Evolutionary conservation across 2,329 filamentous ascomycete species (phyloP).

Genomic region (Exophiala sideris): DNA sequence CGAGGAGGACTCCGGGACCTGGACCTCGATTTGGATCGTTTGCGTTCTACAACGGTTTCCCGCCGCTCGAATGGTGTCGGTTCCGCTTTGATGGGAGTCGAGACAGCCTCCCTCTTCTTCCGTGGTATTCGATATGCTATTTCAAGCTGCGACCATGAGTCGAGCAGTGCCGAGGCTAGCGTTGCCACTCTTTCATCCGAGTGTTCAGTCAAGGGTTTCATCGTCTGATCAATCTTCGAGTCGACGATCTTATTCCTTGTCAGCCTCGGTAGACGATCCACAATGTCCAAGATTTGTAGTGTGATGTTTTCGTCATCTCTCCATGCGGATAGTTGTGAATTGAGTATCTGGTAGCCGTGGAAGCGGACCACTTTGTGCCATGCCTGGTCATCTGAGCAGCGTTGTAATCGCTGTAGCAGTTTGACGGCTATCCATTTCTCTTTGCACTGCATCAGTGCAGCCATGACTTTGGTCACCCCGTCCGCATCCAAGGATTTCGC

Average conservation of each 20-base stretch:
- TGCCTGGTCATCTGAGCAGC: slow-evolving; percentile 80
- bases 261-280: slow-evolving; percentile 82
- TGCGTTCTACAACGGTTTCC: slow-evolving; percentile 48
- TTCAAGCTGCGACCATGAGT: slow-evolving; percentile 85
- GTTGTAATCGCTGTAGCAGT: slow-evolving; percentile 81
- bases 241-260: slow-evolving; percentile 97
- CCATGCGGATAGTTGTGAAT: slow-evolving; percentile 79
- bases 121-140: slow-evolving; percentile 89
- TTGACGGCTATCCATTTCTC: slow-evolving; percentile 99
- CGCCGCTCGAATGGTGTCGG: slow-evolving; percentile 63
- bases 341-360: slow-evolving; percentile 95
- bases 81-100: slow-evolving; percentile 56
- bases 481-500: slow-evolving; percentile 75
- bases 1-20: slow-evolving; percentile 44
- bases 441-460: slow-evolving; percentile 92
- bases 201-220: slow-evolving; percentile 65
- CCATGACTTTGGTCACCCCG: slow-evolving; percentile 91
- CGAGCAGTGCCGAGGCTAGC: slow-evolving; percentile 67
- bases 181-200: slow-evolving; percentile 72
- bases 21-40: slow-evolving; percentile 49
- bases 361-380: slow-evolving; percentile 87
- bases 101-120: slow-evolving; percentile 69
- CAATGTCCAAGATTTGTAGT: slow-evolving; percentile 81
- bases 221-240: slow-evolving; percentile 84
- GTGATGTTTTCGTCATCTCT: slow-evolving; percentile 86